A percentile compares a stretch with the other conserved stretches of the same genome.
Conservation (phyloP, 495 filamentous ascomycete species). For the Podospora tetraspora region DNA sequence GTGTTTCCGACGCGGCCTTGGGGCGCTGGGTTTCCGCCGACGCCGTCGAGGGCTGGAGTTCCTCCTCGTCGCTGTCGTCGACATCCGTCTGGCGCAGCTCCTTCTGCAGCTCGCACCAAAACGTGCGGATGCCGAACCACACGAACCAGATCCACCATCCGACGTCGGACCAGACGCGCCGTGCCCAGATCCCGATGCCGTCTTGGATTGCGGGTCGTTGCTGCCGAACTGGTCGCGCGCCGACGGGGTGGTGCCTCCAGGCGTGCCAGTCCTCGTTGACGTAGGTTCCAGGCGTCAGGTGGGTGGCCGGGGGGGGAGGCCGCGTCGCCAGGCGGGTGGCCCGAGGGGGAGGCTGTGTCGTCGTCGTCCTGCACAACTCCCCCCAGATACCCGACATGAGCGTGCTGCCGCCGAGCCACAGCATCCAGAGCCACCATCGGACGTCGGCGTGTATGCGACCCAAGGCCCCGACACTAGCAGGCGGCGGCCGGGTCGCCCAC, state of each 20-base stretch:
- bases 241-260: not conserved
- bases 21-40: not conserved
- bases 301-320: not conserved
- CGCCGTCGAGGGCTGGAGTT: not conserved
- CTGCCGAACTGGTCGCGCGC: not conserved
- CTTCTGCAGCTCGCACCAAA: not conserved
- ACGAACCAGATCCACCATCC: not conserved
- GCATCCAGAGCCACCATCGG: not conserved
- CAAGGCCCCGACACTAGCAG: not conserved
- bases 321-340: not conserved
- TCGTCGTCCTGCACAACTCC: not conserved
- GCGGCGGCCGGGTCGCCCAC: not conserved
- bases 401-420: not conserved
- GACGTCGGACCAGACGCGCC: not conserved
- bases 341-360: not conserved
- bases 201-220: not conserved
- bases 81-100: not conserved
- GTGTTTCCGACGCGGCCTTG: not conserved
- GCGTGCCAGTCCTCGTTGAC: not conserved
- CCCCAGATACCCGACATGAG: not conserved
- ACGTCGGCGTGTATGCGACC: not conserved
- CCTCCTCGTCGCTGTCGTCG: not conserved
- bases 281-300: not conserved
- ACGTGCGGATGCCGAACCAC: not conserved
- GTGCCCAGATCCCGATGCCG: not conserved